Percentiles rank a stretch among this genome's conserved stretches.
phyloP scores from a whole-genome alignment of 1,284 basidiomycete species.

The Moesziomyces sp. region DNA sequence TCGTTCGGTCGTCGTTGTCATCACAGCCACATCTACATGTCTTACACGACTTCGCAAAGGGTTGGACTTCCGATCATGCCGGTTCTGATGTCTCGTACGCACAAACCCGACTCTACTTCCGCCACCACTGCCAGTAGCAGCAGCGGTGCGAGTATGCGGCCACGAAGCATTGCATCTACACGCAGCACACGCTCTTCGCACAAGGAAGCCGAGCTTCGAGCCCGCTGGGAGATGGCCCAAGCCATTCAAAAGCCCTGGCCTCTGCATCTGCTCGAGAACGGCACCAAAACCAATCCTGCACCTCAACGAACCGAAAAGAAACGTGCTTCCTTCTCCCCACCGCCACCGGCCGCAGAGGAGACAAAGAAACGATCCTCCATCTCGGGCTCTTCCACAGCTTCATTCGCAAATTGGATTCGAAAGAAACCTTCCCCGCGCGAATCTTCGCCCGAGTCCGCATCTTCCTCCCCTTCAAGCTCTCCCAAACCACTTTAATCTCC shows the following conservation, averaged over 20 bases:
- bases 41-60: too few relatives aligned
- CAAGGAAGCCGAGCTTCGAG: constrained; percentile 27
- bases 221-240: constrained; percentile 47
- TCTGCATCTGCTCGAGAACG: constrained; percentile 42
- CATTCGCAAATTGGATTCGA: not conserved
- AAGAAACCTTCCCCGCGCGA: not conserved
- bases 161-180: not conserved
- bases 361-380: not conserved
- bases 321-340: not conserved
- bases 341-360: not conserved
- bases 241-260: constrained; percentile 51
- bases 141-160: too few relatives aligned
- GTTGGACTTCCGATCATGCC: constrained; percentile 7
- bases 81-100: constrained; percentile 19
- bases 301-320: not conserved
- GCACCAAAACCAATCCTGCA: constrained; percentile 21
- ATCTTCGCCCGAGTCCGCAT: not conserved
- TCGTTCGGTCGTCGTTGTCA: too few relatives aligned
- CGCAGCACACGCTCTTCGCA: constrained; percentile 9
- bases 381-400: not conserved
- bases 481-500: not conserved
- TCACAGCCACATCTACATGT: too few relatives aligned
- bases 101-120: too few relatives aligned
- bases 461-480: not conserved
- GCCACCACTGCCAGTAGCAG: not conserved